These are phyloP conservation scores for Solanum arcanum DNA, from an alignment of 257 asterid species.

Conservation along the genomic window DNA sequence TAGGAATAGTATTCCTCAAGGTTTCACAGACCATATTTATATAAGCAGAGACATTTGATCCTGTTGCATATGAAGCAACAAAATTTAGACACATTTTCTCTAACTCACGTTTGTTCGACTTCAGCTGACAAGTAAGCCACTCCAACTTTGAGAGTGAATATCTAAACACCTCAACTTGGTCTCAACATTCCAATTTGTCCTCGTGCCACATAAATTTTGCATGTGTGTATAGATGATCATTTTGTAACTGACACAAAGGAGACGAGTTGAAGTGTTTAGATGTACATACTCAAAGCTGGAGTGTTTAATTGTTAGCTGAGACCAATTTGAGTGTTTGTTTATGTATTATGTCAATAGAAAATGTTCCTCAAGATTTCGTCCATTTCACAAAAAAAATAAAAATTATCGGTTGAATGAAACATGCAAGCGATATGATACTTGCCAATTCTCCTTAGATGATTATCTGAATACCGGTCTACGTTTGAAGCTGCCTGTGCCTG, in stretches of 20 bases:
- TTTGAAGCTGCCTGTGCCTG: conserved; percentile 15
- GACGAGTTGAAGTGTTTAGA: background rate
- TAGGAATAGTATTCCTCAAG: conserved; percentile 70
- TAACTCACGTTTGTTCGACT: background rate
- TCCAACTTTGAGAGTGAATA: background rate
- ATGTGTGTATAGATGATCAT: background rate
- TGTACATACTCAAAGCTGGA: background rate
- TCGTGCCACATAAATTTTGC: background rate
- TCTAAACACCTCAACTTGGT: background rate
- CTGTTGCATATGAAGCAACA: conserved; percentile 22
- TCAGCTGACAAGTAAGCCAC: background rate
- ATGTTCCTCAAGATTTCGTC: background rate
- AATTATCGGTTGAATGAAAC: background rate
- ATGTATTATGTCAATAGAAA: background rate
- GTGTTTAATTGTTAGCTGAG: background rate
- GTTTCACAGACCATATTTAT: conserved; percentile 79
- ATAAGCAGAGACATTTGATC: conserved; percentile 75
- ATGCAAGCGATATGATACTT: background rate
- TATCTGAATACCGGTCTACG: conserved; percentile 69
- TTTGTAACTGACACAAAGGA: background rate
- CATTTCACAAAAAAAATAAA: background rate
- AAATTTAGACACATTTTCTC: background rate
- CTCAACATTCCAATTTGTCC: background rate
- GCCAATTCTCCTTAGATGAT: conserved; percentile 75
- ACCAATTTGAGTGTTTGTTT: background rate